phyloP scores from a whole-genome alignment of 371 early-diverging fungal species.

The Actinomucor elegans region DNA sequence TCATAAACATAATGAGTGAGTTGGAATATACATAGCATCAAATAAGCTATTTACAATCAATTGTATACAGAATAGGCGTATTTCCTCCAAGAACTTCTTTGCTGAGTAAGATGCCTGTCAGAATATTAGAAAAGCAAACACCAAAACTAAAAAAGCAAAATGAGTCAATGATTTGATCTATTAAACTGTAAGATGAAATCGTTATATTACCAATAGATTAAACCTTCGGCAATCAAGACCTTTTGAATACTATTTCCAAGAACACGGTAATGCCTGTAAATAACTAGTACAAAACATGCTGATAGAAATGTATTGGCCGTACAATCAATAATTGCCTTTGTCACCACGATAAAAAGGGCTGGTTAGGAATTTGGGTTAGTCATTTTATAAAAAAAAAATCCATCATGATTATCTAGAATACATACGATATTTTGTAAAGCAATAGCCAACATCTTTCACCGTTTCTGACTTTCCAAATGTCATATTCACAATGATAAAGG shows the following conservation, averaged over 20 bases:
- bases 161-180: too few relatives aligned
- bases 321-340: slow-evolving; percentile 40
- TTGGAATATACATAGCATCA: too few relatives aligned
- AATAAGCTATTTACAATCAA: slow-evolving; percentile 36
- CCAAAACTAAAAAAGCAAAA: slow-evolving; percentile 42
- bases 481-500: slow-evolving; percentile 37
- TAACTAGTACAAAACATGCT: slow-evolving; percentile 42
- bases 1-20: neutral
- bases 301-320: slow-evolving; percentile 43
- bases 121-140: slow-evolving; percentile 45
- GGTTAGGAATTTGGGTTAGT: too few relatives aligned
- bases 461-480: slow-evolving; percentile 33
- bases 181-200: too few relatives aligned
- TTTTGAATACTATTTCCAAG: slow-evolving; percentile 41
- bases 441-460: slow-evolving; percentile 16
- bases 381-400: neutral
- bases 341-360: slow-evolving; percentile 36
- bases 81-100: slow-evolving; percentile 34
- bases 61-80: slow-evolving; percentile 45
- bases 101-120: slow-evolving; percentile 38
- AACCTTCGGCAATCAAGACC: slow-evolving; percentile 37
- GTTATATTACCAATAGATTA: slow-evolving; percentile 38
- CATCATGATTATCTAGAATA: too few relatives aligned
- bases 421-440: slow-evolving; percentile 40
- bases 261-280: slow-evolving; percentile 41